Base-by-base conservation (phyloP, 306 rosid genomes). In the Alnus rubra region DNA sequence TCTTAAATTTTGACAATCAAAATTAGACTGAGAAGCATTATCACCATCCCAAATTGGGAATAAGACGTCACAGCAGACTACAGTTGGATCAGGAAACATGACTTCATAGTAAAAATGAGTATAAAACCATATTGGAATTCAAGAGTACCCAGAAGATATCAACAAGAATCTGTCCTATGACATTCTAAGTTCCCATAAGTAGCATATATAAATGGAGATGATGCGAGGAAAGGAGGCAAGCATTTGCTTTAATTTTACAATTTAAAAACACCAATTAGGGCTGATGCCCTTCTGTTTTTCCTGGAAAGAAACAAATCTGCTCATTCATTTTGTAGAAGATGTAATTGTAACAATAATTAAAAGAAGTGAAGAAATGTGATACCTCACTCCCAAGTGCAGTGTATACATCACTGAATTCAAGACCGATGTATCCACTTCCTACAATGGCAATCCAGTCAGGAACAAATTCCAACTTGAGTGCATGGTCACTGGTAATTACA, bases 301-400 rank as follows among this genome's bases (percentile, higher is more conserved):
- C 11, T 49, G 52, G 15, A 49, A 10, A 49, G 19, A 53, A 15
- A 53, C 5, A 53, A 16, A 53, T 13, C 59, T 5, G 23, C 4
- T 28, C 4, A 23, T 58, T 58, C 35, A 58, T 23, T 23, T 9
- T 9, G 4, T 58, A 9, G 4, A 19, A 28, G 9, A n/a, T 19
- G 64, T 49, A 23, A 58, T 58, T 4, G 31, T 18, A 39, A 67
- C 72, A 83, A 7, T 69, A 37, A 30, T 18, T 28, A 76, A 78
- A 73, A 75, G 64, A 81, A 63, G 68, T 55, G 14, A 13, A 51
- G 51, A 76, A 31, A 83, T 45, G 79, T 70, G 50, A 72, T 78
- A 95, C 99, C 99, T 93, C 99, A 83, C 99, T 95, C 81, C 99
- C 99, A 73, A 95, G 97, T 55, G 99, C 99, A 0, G 99, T 95